Evolutionary conservation across 2,329 filamentous ascomycete species (phyloP), one percentile per base, ranked within the genome.

Genomic region (Bipolaris bicolor): DNA sequence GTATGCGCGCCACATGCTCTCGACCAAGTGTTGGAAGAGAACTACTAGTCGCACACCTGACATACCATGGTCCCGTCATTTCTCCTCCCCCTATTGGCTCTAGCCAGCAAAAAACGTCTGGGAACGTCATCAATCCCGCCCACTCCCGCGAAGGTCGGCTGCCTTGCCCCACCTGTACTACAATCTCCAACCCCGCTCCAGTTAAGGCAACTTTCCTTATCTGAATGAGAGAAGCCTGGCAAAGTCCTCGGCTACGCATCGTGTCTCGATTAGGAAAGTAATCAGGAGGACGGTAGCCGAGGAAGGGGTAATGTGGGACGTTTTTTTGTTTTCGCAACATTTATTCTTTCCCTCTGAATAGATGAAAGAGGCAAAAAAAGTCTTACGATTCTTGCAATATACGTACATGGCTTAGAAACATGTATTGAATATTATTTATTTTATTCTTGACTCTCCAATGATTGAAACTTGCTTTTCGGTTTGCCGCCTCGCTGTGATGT

Each of bases 11-110:
- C 26, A 29, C 37, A 52, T 20, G 31, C 10, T 57, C 66, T 68
- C 64, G 54, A 71, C 65, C 70, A 71, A 72, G 68, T 49, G 67
- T 68, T 74, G 70, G 70, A 72, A 70, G 69, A 66, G 65, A 58
- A 31, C 10, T 31, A 31, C 15, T 24, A 36, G 51, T 58, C 46
- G 15, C 18, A 41, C n/a, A 34, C 40, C 37, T 39, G 22, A 58
- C 26, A 29, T 49, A 20, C 40, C 39, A 29, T 36, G 46, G 41
- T 20, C 51, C 7, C 16, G 40, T 46, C 20, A 47, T 34, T 29
- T 22, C n/a, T 41, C 41, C 20, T 31, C 10, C 29, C 29, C 10
- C 29, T 31, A 10, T 31, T 31, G 29, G 29, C 29, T 31, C 29
- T 31, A 31, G 29, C 10, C 29, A 31, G 29, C 29, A 31, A 11